These are phyloP conservation scores for Aspergillus sp. DNA, from an alignment of 2,329 filamentous ascomycete species.

Conservation along the genomic window DNA sequence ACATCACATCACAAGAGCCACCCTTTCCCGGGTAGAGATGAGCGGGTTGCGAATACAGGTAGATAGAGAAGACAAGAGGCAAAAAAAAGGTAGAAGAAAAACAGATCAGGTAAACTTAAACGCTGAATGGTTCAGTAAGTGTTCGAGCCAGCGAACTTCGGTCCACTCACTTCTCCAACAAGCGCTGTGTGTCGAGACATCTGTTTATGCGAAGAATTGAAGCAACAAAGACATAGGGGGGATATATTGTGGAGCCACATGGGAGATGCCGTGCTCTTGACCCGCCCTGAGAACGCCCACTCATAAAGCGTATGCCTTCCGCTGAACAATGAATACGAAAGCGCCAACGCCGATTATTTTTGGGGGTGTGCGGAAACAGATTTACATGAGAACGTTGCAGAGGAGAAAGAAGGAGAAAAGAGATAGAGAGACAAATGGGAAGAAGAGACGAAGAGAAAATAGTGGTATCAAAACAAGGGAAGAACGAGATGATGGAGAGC, in stretches of 20 bases:
- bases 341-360: slow-evolving; percentile 9
- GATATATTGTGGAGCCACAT: neutral
- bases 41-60: neutral
- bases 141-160: neutral
- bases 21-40: neutral
- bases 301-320: neutral
- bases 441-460: slow-evolving; percentile 12
- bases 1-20: neutral
- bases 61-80: slow-evolving; percentile 3
- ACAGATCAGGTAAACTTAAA: neutral
- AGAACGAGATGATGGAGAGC: slow-evolving; percentile 11
- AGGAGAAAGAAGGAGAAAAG: neutral
- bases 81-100: slow-evolving; percentile 1
- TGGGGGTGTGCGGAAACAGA: neutral
- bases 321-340: neutral
- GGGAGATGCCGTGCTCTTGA: neutral
- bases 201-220: neutral
- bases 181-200: neutral
- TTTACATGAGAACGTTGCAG: neutral
- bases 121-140: neutral
- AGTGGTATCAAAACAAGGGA: slow-evolving; percentile 24
- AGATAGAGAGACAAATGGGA: neutral
- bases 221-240: neutral
- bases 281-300: neutral
- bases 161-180: neutral